A percentile compares a stretch with the other conserved stretches of the same genome.
Evolutionary conservation across 2,329 filamentous ascomycete species (phyloP).

Genomic region (Didymella arachidicola): DNA sequence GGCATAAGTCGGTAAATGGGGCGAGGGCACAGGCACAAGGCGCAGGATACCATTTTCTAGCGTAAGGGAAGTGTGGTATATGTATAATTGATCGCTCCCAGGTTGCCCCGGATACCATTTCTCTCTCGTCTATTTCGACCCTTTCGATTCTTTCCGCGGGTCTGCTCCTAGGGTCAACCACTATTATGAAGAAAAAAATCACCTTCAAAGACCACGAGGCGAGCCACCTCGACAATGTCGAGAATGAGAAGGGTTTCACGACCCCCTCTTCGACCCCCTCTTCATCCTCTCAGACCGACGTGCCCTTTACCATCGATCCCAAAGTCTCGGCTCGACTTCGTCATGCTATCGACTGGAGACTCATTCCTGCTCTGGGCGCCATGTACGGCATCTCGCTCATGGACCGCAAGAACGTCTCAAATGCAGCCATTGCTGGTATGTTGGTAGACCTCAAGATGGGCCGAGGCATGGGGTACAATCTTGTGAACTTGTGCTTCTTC

Average conservation of each 20-base stretch:
- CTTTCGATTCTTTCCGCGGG: not conserved
- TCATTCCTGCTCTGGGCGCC: constrained; percentile 33
- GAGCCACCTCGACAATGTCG: constrained; percentile 31
- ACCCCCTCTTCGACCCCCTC: constrained; percentile 20
- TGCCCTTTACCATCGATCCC: constrained; percentile 25
- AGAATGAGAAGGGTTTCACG: constrained; percentile 31
- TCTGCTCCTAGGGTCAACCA: not conserved
- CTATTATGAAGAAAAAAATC: constrained; percentile 24
- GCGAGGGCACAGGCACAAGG: constrained; percentile 1
- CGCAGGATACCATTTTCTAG: not conserved
- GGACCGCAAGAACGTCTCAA: constrained; percentile 40
- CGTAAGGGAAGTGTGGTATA: not conserved
- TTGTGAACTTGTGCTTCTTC: constrained; percentile 40
- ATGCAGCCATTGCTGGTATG: constrained; percentile 40
- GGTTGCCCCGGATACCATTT: not conserved
- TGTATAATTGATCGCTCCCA: constrained; percentile 19
- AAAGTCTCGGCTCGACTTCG: constrained; percentile 30
- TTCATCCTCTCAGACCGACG: constrained; percentile 14
- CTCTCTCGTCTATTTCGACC: not conserved
- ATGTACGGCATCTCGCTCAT: constrained; percentile 40
- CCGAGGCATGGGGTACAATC: constrained; percentile 29
- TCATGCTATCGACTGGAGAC: constrained; percentile 36
- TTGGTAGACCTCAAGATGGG: constrained; percentile 30
- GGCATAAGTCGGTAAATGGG: constrained; percentile 9
- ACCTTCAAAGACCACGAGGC: constrained; percentile 24